Conservation (phyloP, 495 filamentous ascomycete species). For the Penicillium bovifimosum region DNA sequence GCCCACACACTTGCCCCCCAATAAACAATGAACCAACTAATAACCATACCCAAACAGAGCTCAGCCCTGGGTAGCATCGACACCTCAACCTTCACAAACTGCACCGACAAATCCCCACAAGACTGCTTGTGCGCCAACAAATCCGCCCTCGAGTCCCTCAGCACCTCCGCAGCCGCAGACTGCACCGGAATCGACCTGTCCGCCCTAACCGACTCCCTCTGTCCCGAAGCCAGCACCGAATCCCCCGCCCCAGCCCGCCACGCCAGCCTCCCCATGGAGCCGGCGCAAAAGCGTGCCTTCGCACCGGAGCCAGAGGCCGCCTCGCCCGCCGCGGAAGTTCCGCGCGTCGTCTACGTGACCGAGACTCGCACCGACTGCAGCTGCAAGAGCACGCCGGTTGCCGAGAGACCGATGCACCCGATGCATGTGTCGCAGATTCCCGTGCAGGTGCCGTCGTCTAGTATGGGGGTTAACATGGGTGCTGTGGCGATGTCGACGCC, state of each 20-base stretch:
- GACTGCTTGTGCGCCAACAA: conserved; percentile 22
- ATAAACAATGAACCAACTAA: neutral
- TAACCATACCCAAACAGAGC: conserved; percentile 1
- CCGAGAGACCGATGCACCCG: neutral
- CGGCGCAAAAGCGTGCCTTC: conserved; percentile 17
- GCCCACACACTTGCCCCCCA: neutral
- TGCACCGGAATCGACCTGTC: conserved; percentile 18
- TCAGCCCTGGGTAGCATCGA: conserved; percentile 5
- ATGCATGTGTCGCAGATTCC: conserved; percentile 24
- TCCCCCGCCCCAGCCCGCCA: conserved; percentile 16
- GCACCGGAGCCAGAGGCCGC: neutral
- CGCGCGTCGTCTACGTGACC: conserved; percentile 21
- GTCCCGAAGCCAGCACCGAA: neutral
- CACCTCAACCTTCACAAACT: conserved; percentile 3
- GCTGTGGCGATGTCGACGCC: conserved; percentile 5
- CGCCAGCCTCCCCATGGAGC: conserved; percentile 21
- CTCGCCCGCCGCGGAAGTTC: neutral
- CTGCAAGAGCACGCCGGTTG: conserved; percentile 14
- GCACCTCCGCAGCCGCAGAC: neutral
- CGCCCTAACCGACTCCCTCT: conserved; percentile 6
- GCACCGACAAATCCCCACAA: conserved; percentile 6
- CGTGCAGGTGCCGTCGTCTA: conserved; percentile 18
- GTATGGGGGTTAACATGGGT: neutral
- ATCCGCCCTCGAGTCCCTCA: conserved; percentile 5
- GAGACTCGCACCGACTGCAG: conserved; percentile 21